A percentile compares a stretch with the other conserved stretches of the same genome.
phyloP scores from a whole-genome alignment of 345 rosid species.

The Melaleuca alternifolia region DNA sequence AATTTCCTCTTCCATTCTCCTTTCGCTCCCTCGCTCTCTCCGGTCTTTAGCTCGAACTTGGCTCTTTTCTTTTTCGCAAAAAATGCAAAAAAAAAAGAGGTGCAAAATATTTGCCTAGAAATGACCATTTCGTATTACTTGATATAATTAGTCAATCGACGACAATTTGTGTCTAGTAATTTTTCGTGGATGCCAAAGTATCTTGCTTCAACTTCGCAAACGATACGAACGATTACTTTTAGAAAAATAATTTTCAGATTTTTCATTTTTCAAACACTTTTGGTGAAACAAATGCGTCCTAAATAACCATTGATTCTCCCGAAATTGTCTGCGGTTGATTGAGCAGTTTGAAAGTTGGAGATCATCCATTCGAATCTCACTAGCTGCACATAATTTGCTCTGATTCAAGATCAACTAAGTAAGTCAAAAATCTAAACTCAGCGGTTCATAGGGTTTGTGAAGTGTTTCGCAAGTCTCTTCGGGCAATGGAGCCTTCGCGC shows the following conservation, averaged over 20 bases:
- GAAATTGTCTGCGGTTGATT: neutral
- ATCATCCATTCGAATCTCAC: neutral
- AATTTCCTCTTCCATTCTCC: neutral
- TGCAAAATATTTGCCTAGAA: no score
- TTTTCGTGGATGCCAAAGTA: no score
- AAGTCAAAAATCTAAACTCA: neutral
- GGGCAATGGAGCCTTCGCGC: neutral
- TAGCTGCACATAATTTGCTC: neutral
- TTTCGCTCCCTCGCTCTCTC: neutral
- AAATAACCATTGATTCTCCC: neutral
- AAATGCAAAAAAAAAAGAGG: no score
- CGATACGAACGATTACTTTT: neutral
- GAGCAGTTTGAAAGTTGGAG: neutral
- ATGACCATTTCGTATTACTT: no score
- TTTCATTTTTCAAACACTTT: neutral
- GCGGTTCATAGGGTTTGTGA: neutral
- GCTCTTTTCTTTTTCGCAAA: no score
- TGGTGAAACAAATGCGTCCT: accelerated
- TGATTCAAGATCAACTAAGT: neutral
- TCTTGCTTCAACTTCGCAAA: neutral
- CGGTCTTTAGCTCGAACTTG: no score
- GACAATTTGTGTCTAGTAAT: no score
- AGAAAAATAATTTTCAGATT: neutral
- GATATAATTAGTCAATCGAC: no score
- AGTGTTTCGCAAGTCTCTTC: neutral